Percentiles rank a stretch among this genome's conserved stretches.
phyloP scores from a whole-genome alignment of 441 rosid species.

The Populus trichocarpa region DNA sequence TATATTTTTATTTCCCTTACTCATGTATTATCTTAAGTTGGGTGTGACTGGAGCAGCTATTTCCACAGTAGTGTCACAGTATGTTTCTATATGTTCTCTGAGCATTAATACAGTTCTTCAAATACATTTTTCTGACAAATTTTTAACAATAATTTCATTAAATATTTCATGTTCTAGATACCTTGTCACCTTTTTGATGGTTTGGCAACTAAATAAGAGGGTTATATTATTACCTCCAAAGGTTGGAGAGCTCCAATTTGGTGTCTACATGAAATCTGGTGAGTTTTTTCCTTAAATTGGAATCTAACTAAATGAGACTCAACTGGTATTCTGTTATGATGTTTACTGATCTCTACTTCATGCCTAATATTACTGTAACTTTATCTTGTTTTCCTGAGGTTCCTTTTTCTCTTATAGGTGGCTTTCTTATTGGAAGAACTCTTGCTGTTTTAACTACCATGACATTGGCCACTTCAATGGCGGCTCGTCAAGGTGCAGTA shows the following conservation, averaged over 20 bases:
- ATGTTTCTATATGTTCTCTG: slow-evolving; percentile 29
- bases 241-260: slow-evolving; percentile 67
- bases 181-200: slow-evolving; percentile 32
- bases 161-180: slow-evolving; percentile 29
- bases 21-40: slow-evolving; percentile 66
- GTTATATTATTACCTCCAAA: slow-evolving; percentile 78
- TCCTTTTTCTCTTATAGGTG: slow-evolving; percentile 42
- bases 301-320: neutral
- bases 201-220: slow-evolving; percentile 36
- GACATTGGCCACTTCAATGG: slow-evolving; percentile 92
- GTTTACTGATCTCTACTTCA: neutral
- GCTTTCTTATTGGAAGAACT: slow-evolving; percentile 92
- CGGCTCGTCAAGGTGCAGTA: slow-evolving; percentile 83
- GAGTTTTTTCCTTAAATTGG: neutral
- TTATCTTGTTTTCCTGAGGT: neutral
- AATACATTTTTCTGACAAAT: slow-evolving; percentile 10
- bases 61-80: slow-evolving; percentile 86
- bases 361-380: neutral
- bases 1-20: slow-evolving; percentile 61
- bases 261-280: slow-evolving; percentile 10
- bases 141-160: slow-evolving; percentile 13
- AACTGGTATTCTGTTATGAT: neutral
- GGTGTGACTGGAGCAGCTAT: slow-evolving; percentile 91
- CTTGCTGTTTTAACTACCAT: slow-evolving; percentile 73
- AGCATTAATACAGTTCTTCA: slow-evolving; percentile 2